These are phyloP conservation scores for Microthyrium microscopicum DNA, from an alignment of 2,329 filamentous ascomycete species.

Conservation along the genomic window DNA sequence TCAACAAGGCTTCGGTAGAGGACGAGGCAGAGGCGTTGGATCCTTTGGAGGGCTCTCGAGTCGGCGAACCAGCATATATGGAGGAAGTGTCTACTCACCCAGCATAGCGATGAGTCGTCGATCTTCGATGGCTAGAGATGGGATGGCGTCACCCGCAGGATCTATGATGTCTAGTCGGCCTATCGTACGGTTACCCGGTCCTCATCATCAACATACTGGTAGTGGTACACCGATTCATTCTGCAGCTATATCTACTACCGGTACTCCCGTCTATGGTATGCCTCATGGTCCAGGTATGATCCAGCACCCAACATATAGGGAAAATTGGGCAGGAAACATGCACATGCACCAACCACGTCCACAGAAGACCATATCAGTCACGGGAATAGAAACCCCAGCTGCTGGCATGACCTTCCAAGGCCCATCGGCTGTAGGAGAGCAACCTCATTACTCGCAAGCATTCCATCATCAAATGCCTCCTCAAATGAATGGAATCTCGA, in stretches of 20 bases:
- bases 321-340: slow-evolving; percentile 42
- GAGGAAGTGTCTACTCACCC: slow-evolving; percentile 67
- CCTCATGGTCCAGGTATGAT: slow-evolving; percentile 35
- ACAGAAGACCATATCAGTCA: slow-evolving; percentile 84
- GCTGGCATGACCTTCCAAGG: slow-evolving; percentile 37
- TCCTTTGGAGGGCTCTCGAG: slow-evolving; percentile 50
- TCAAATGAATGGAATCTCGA: slow-evolving; percentile 39
- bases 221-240: slow-evolving; percentile 16
- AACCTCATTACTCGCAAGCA: slow-evolving; percentile 64
- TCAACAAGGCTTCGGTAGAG: slow-evolving; percentile 56
- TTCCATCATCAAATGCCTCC: slow-evolving; percentile 91
- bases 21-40: slow-evolving; percentile 56
- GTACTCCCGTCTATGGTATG: slow-evolving; percentile 15
- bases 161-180: slow-evolving; percentile 60
- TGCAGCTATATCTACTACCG: slow-evolving; percentile 12
- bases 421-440: slow-evolving; percentile 32
- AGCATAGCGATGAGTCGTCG: slow-evolving; percentile 78
- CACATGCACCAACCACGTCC: slow-evolving; percentile 90
- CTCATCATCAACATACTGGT: slow-evolving; percentile 18
- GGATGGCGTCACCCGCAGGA: slow-evolving; percentile 38
- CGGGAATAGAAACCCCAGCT: slow-evolving; percentile 76
- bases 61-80: slow-evolving; percentile 67
- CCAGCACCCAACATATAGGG: slow-evolving; percentile 39
- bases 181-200: slow-evolving; percentile 67
- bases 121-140: slow-evolving; percentile 62